phyloP scores from a whole-genome alignment of 805 yeast species.

The Starmerella floris region DNA sequence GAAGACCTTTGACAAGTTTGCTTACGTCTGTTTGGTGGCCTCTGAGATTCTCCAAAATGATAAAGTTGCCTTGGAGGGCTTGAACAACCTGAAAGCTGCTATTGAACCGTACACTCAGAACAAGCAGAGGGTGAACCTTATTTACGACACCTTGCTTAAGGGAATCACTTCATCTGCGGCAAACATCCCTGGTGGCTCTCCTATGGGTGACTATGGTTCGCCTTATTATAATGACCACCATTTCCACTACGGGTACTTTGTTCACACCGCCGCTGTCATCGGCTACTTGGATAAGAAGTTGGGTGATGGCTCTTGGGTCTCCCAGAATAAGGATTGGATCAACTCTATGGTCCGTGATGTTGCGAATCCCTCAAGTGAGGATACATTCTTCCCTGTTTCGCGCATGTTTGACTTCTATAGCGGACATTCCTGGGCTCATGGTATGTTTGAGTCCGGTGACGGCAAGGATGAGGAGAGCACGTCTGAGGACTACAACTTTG shows the following conservation, averaged over 20 bases:
- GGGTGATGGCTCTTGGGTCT: slow-evolving; percentile 41
- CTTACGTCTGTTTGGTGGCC: slow-evolving; percentile 65
- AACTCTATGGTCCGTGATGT: slow-evolving; percentile 53
- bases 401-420: slow-evolving; percentile 59
- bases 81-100: slow-evolving; percentile 52
- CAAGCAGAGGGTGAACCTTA: slow-evolving; percentile 56
- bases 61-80: slow-evolving; percentile 36
- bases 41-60: slow-evolving; percentile 50
- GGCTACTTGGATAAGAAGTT: slow-evolving; percentile 43
- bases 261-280: slow-evolving; percentile 71
- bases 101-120: slow-evolving; percentile 56
- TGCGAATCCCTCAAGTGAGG: slow-evolving; percentile 45
- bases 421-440: slow-evolving; percentile 75
- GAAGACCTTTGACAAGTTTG: slow-evolving; percentile 77
- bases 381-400: slow-evolving; percentile 51
- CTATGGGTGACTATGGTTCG: slow-evolving; percentile 58
- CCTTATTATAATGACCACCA: slow-evolving; percentile 76
- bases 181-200: slow-evolving; percentile 38
- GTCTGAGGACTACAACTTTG: slow-evolving; percentile 61
- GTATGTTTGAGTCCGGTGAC: slow-evolving; percentile 48
- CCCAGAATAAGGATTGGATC: slow-evolving; percentile 41
- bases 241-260: slow-evolving; percentile 73
- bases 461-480: slow-evolving; percentile 64
- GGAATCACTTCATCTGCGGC: slow-evolving; percentile 31
- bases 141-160: slow-evolving; percentile 57